phyloP scores from a whole-genome alignment of 495 filamentous ascomycete genomes.

The Lindgomyces ingoldianus region DNA sequence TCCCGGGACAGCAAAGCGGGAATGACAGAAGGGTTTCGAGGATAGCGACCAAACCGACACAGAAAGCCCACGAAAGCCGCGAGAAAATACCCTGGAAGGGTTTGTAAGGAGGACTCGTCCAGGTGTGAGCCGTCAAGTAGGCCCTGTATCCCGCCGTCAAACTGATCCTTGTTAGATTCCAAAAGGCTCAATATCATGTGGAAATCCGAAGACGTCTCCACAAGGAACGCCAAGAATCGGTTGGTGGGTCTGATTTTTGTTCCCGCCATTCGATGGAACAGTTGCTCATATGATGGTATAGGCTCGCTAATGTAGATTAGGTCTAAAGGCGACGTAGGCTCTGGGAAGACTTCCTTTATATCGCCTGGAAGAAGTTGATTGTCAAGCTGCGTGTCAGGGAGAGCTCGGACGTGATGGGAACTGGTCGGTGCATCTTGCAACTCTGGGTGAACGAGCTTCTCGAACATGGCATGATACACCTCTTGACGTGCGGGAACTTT shows the following conservation, averaged over 20 bases:
- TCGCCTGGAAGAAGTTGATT: slow-evolving; percentile 59
- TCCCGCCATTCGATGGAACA: slow-evolving; percentile 57
- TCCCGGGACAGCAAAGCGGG: background rate
- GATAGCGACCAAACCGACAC: slow-evolving; percentile 46
- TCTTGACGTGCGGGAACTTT: slow-evolving; percentile 27
- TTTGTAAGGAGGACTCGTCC: slow-evolving; percentile 20
- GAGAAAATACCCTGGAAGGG: slow-evolving; percentile 49
- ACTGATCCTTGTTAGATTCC: slow-evolving; percentile 42
- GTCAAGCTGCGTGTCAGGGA: background rate
- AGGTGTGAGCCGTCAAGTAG: slow-evolving; percentile 27
- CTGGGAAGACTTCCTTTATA: slow-evolving; percentile 57
- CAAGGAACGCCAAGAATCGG: slow-evolving; percentile 51
- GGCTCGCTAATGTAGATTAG: slow-evolving; percentile 58
- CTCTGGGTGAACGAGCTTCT: slow-evolving; percentile 56
- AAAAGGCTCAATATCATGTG: slow-evolving; percentile 50
- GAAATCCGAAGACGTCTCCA: slow-evolving; percentile 50
- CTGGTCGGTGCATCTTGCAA: background rate
- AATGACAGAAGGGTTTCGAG: slow-evolving; percentile 27
- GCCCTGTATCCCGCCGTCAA: slow-evolving; percentile 40
- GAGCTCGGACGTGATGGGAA: no score
- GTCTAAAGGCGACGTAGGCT: slow-evolving; percentile 59
- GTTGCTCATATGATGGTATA: slow-evolving; percentile 56
- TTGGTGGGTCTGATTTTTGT: slow-evolving; percentile 50
- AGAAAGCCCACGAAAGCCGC: slow-evolving; percentile 55
- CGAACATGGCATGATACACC: slow-evolving; percentile 62